Evolutionary conservation across 75 land plant species (phyloP), one percentile per base, ranked within the genome.

Genomic region (Pinus taeda): DNA sequence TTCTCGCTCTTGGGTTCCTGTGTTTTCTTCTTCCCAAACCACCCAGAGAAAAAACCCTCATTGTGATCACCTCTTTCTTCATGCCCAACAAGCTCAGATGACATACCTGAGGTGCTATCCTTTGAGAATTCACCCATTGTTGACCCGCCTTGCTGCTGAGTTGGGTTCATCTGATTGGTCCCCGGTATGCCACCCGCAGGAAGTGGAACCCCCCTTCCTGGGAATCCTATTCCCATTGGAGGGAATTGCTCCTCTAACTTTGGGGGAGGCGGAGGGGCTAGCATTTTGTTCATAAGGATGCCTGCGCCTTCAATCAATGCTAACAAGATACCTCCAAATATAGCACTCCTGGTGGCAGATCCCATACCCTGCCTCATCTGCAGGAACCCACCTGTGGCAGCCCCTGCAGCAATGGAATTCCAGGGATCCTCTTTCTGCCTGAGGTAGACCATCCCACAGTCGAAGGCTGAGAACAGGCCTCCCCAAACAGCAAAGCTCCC

Each of bases 401-500:
- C 97, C 22, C 94, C 98, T 14, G 98, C 94, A 49, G 91, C 75
- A 76, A 95, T 93, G 22, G 98, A 93, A 79, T 95, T 95, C 98
- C 98, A 95, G 0, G 98, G 98, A 70, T 95, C 98, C 82, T 95
- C 98, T 79, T 95, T 95, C 85, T 95, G 97, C 59, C 98, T 87
- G 67, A 91, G 20, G 72, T 91, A 95, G 55, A 95, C 98, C 92
- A 93, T 90, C 73, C 91, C 62, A 81, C 98, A 95, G 26, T 95
- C 98, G 60, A 91, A 93, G 65, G 87, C 83, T 4, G 97, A 93
- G 83, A 95, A 95, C 33, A 95, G 81, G 30, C 94, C 97, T 12
- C 97, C 98, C 98, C 96, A 95, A 2, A 91, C 98, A n/a, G 97
- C 98, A 65, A 93, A 95, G 82, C 92, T 88, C 0, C 98, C 98